Conservation (phyloP, 768 basidiomycete genomes). For the Trametes villosa region DNA sequence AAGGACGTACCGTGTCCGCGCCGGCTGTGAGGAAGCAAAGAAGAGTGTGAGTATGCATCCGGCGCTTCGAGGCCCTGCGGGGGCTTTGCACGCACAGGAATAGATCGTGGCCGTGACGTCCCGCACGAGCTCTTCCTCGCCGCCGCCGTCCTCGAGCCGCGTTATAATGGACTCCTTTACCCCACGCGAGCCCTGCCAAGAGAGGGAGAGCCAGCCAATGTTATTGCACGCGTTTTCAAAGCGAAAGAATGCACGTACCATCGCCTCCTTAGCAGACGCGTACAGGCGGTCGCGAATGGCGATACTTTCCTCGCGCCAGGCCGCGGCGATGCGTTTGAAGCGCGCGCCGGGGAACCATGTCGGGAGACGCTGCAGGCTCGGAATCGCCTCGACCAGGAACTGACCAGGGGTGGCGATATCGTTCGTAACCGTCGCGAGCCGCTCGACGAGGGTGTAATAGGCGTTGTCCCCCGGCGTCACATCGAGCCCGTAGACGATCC, state of each 20-base stretch:
- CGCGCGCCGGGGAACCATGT: conserved; percentile 68
- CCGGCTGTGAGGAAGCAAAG: background rate
- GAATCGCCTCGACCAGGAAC: conserved; percentile 30
- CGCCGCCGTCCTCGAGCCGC: background rate
- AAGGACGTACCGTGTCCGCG: conserved; percentile 8
- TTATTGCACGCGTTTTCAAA: background rate
- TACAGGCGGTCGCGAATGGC: conserved; percentile 71
- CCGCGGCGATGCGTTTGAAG: conserved; percentile 63
- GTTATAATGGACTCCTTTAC: conserved; percentile 13
- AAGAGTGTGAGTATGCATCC: background rate
- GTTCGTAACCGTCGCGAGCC: conserved; percentile 8
- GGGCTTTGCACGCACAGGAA: background rate
- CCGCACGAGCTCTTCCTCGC: conserved; percentile 7
- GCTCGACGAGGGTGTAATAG: conserved; percentile 10
- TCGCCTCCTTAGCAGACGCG: conserved; percentile 55
- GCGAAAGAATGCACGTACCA: conserved; percentile 46
- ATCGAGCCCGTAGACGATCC: conserved; percentile 48
- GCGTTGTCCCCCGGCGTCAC: conserved; percentile 46
- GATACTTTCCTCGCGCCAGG: conserved; percentile 67
- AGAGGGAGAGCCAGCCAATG: background rate
- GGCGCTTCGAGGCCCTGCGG: background rate
- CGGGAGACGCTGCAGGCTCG: conserved; percentile 58
- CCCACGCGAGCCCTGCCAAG: background rate
- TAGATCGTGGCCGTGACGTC: conserved; percentile 16
- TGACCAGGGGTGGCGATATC: conserved; percentile 18